Percentiles rank a stretch among this genome's conserved stretches.
These are phyloP conservation scores for Cyclotella baltica DNA, from an alignment of 108 stramenopile genomes.

Conservation along the genomic window DNA sequence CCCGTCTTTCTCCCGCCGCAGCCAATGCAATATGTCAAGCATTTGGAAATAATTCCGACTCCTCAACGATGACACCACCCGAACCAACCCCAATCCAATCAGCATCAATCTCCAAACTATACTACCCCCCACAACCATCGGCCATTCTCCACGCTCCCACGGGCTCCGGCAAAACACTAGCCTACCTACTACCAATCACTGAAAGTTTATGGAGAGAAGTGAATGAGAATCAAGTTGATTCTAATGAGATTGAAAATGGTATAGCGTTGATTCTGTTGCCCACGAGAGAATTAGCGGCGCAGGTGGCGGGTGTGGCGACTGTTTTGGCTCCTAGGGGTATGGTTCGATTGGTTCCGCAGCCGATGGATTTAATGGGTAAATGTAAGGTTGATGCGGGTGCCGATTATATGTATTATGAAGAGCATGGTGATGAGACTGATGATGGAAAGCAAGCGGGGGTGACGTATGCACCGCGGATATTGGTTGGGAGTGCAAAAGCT, in stretches of 20 bases:
- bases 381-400: slow-evolving; percentile 38
- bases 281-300: slow-evolving; percentile 93
- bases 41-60: slow-evolving; percentile 33
- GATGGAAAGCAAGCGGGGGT: slow-evolving; percentile 7
- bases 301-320: slow-evolving; percentile 87
- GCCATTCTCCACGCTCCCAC: slow-evolving; percentile 83
- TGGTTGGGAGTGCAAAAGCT: slow-evolving; percentile 85
- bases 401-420: slow-evolving; percentile 55
- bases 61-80: background rate
- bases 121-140: slow-evolving; percentile 62
- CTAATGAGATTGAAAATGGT: slow-evolving; percentile 39
- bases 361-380: slow-evolving; percentile 74
- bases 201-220: slow-evolving; percentile 77
- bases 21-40: slow-evolving; percentile 66
- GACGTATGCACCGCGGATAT: slow-evolving; percentile 61
- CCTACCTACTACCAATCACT: slow-evolving; percentile 86
- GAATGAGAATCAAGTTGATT: slow-evolving; percentile 25
- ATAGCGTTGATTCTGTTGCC: slow-evolving; percentile 89
- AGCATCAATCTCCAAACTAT: slow-evolving; percentile 60
- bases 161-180: slow-evolving; percentile 85
- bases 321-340: slow-evolving; percentile 88
- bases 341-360: slow-evolving; percentile 78
- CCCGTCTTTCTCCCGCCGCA: slow-evolving; percentile 66
- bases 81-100: slow-evolving; percentile 82
- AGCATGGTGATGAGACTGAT: slow-evolving; percentile 39